These are phyloP conservation scores for Cinnamomum micranthum DNA, from an alignment of 164 flowering plant genomes.

Conservation along the genomic window DNA sequence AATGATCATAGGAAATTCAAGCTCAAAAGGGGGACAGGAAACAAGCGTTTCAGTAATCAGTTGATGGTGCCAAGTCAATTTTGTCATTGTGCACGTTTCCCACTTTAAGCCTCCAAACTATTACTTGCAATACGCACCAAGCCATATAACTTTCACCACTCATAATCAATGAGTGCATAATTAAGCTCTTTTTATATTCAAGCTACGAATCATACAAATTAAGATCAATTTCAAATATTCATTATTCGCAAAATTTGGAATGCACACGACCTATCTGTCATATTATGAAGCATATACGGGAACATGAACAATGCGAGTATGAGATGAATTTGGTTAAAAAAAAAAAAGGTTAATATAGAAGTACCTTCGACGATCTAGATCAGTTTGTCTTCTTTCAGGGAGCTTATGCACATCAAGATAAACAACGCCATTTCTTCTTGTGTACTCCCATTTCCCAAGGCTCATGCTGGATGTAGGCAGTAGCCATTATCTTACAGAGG, in stretches of 20 bases:
- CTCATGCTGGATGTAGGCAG: slow-evolving; percentile 80
- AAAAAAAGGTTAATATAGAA: background rate
- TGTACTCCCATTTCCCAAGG: slow-evolving; percentile 99
- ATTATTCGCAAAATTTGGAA: background rate
- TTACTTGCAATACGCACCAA: too few species aligned
- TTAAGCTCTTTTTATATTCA: background rate
- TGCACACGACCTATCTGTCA: background rate
- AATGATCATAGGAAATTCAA: too few species aligned
- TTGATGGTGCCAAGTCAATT: too few species aligned
- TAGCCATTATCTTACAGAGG: slow-evolving; percentile 71
- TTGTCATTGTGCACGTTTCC: too few species aligned
- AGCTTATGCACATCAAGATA: slow-evolving; percentile 98
- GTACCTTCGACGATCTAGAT: slow-evolving; percentile 81
- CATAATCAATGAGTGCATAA: background rate
- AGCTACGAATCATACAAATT: background rate
- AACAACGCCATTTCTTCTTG: slow-evolving; percentile 90
- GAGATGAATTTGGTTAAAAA: background rate
- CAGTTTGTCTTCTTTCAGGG: slow-evolving; percentile 85
- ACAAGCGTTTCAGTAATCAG: too few species aligned
- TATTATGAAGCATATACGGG: too few species aligned
- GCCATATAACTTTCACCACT: background rate
- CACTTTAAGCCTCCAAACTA: too few species aligned
- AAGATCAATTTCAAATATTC: background rate
- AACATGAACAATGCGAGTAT: background rate
- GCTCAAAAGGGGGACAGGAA: too few species aligned